Percentiles rank a stretch among this genome's conserved stretches.
Conservation (phyloP, 139 green algal species). For the Tetradesmus obliquus region DNA sequence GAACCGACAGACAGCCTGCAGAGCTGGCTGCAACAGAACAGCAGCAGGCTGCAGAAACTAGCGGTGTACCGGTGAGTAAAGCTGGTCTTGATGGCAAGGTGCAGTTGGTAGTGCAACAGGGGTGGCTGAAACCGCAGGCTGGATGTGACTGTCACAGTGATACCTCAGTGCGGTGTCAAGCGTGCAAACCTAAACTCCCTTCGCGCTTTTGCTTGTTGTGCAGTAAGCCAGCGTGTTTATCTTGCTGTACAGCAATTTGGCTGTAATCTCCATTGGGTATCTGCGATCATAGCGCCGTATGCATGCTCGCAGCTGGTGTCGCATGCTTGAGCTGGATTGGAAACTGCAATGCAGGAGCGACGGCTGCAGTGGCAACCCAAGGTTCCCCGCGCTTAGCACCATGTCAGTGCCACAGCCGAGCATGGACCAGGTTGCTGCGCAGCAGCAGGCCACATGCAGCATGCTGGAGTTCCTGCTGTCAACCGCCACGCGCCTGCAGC, state of each 20-base stretch:
- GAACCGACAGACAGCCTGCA: not conserved
- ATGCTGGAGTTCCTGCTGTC: not conserved
- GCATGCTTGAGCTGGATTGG: too few species aligned
- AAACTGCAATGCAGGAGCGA: not conserved
- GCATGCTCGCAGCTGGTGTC: too few species aligned
- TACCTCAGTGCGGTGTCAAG: too few species aligned
- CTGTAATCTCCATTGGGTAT: too few species aligned
- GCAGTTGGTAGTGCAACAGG: not conserved
- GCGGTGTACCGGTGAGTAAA: not conserved
- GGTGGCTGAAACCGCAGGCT: not conserved
- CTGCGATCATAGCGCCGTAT: too few species aligned
- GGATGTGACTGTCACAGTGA: too few species aligned
- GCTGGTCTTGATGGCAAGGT: not conserved
- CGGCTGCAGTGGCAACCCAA: not conserved
- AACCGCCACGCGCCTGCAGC: not conserved
- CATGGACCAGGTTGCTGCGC: not conserved
- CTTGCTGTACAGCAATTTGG: too few species aligned
- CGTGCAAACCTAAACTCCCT: too few species aligned
- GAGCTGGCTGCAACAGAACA: not conserved
- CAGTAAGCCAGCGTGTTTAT: too few species aligned
- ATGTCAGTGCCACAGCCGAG: not conserved
- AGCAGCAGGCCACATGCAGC: not conserved
- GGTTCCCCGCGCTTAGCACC: not conserved
- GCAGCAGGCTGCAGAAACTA: not conserved
- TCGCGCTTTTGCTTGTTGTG: too few species aligned